Conservation (phyloP, 352 stramenopile genomes). For the Phytophthora gonapodyides region DNA sequence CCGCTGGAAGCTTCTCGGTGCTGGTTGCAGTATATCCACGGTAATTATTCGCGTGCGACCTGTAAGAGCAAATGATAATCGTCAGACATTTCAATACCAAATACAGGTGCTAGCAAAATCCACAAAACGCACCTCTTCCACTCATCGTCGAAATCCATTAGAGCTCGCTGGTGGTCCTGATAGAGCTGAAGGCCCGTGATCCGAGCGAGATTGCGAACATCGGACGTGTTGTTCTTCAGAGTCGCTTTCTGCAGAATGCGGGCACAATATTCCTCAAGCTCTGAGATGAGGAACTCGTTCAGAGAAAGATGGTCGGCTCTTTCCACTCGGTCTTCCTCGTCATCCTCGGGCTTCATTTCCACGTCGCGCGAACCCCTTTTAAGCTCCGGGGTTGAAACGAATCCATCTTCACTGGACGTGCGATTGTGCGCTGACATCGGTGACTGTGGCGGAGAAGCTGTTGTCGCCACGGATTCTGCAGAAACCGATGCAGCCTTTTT, state of each 20-base stretch:
- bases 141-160: conserved; percentile 62
- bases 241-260: conserved; percentile 28
- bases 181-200: conserved; percentile 53
- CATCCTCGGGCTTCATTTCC: conserved; percentile 20
- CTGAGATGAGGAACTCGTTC: conserved; percentile 55
- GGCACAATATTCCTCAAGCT: conserved; percentile 52
- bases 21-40: conserved; percentile 10
- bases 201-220: conserved; percentile 33
- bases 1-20: conserved; percentile 3
- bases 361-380: conserved; percentile 17
- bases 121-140: conserved; percentile 42
- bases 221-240: conserved; percentile 13
- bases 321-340: conserved; percentile 24
- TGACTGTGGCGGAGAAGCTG: conserved; percentile 29
- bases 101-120: background rate
- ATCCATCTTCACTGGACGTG: conserved; percentile 32
- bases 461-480: conserved; percentile 11
- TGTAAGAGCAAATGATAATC: conserved; percentile 17
- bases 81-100: background rate
- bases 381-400: conserved; percentile 26
- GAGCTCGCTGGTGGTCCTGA: conserved; percentile 48
- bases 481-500: conserved; percentile 1
- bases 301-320: conserved; percentile 45
- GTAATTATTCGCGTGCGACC: conserved; percentile 32
- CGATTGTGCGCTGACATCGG: conserved; percentile 22